These are phyloP conservation scores for Saccharum spontaneum DNA, from an alignment of 176 grass and related monocot genomes.

Conservation along the genomic window DNA sequence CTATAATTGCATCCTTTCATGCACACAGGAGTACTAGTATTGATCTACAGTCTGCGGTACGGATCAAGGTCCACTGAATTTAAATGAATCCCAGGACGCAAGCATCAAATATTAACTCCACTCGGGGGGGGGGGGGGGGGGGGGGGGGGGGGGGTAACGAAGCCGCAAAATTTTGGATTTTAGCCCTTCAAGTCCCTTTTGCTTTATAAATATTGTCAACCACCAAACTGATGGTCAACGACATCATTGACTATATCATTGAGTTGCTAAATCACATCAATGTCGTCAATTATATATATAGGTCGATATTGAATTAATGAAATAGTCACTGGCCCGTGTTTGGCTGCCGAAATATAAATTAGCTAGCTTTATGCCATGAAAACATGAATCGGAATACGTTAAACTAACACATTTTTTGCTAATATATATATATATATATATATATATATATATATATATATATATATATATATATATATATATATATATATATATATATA, in stretches of 20 bases:
- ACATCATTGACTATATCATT: background rate
- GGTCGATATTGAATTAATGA: background rate
- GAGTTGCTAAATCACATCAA: constrained; percentile 28
- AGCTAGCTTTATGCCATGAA: background rate
- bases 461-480: too few species aligned
- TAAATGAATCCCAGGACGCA: background rate
- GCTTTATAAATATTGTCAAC: constrained; percentile 36
- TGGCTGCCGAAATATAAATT: background rate
- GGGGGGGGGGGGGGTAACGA: background rate
- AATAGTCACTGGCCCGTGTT: constrained; percentile 13
- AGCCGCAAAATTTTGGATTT: background rate
- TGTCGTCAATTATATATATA: constrained; percentile 4
- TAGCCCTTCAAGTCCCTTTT: constrained; percentile 13
- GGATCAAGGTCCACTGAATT: background rate
- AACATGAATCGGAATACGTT: background rate
- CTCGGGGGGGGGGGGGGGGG: too few species aligned
- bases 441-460: too few species aligned
- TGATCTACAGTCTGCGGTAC: background rate
- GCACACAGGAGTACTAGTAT: background rate
- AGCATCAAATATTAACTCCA: background rate
- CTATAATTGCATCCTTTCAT: too few species aligned
- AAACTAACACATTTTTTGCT: background rate
- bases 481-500: too few species aligned
- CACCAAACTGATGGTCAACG: constrained; percentile 15
- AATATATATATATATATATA: background rate